Base-by-base conservation (phyloP, 805 yeast genomes). In the Metschnikowia arizonensis region DNA sequence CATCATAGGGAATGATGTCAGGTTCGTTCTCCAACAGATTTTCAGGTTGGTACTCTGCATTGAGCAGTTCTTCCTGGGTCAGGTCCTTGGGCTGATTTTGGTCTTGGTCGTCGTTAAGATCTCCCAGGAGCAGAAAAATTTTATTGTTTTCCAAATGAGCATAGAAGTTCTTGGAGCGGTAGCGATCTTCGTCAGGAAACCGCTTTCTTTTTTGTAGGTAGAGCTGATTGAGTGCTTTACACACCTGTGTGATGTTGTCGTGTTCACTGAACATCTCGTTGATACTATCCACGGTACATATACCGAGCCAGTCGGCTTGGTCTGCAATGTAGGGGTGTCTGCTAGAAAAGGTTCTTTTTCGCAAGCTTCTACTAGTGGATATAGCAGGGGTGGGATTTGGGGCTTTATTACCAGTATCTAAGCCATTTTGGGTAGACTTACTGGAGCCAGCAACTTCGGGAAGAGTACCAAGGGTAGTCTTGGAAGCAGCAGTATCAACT, bases 321-420 rank as follows among this genome's bases (percentile, higher is more conserved):
- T 72, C 76, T 9, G 73, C 69, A 23, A 72, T 50, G 49, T 72
- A 72, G 1, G 76, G 76, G 52, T 70, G 73, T 3, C 73, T 59
- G 52, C 72, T 66, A 3, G 76, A 67, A 45, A 72, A 72, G 21
- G 66, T 72, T 23, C 76, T 55, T 50, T 69, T 67, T 3, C 76
- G 52, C 12, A 68, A 54, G 23, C 72, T 64, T 42, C 73, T 26
- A 12, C 41, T 18, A 9, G 37, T 19, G 12, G 33, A 5, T 18
- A 33, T 17, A 5, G 17, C 32, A 9, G 14, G 4, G n/a, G 11
- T 17, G 6, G 23, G n/a, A 17, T 37, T 28, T 6, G n/a, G 28
- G 24, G 15, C 12, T 9, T 8, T 18, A 28, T 11, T 37, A n/a
- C 15, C 25, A 19, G n/a, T 15, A 6, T 9, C 23, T 32, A n/a